phyloP scores from a whole-genome alignment of 176 grass and related monocot species.

The Aegilops speltoides region DNA sequence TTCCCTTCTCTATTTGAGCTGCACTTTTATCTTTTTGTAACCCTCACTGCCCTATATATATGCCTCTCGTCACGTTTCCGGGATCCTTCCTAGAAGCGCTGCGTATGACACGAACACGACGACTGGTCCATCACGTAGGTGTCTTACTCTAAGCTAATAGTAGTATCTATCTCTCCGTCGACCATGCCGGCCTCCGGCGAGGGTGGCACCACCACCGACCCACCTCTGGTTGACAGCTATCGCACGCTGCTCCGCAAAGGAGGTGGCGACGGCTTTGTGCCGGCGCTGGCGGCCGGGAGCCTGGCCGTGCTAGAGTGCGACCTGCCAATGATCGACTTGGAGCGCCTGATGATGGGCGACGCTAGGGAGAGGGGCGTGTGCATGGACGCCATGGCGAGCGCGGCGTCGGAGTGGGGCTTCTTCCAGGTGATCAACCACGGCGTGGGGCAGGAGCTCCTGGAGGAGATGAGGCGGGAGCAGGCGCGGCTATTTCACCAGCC shows the following conservation, averaged over 20 bases:
- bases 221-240: conserved; percentile 58
- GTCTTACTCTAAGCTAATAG: too few relatives aligned
- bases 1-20: too few relatives aligned
- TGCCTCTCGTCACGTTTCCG: too few relatives aligned
- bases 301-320: conserved; percentile 40
- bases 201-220: conserved; percentile 26
- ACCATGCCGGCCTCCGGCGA: conserved; percentile 29
- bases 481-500: conserved; percentile 45
- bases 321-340: conserved; percentile 67
- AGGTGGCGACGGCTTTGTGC: background rate
- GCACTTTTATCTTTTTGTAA: too few relatives aligned
- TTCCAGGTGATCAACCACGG: conserved; percentile 79
- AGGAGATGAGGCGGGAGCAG: conserved; percentile 40
- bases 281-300: background rate
- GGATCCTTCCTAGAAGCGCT: too few relatives aligned
- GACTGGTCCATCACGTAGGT: too few relatives aligned
- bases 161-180: background rate
- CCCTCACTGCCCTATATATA: too few relatives aligned
- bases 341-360: conserved; percentile 15
- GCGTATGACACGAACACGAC: too few relatives aligned
- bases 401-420: conserved; percentile 83
- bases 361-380: background rate
- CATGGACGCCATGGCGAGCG: conserved; percentile 23
- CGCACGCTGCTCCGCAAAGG: conserved; percentile 38
- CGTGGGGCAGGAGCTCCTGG: conserved; percentile 36